Evolutionary conservation across 2,329 filamentous ascomycete genomes (phyloP).

Genomic region (Teratosphaeria destructans): DNA sequence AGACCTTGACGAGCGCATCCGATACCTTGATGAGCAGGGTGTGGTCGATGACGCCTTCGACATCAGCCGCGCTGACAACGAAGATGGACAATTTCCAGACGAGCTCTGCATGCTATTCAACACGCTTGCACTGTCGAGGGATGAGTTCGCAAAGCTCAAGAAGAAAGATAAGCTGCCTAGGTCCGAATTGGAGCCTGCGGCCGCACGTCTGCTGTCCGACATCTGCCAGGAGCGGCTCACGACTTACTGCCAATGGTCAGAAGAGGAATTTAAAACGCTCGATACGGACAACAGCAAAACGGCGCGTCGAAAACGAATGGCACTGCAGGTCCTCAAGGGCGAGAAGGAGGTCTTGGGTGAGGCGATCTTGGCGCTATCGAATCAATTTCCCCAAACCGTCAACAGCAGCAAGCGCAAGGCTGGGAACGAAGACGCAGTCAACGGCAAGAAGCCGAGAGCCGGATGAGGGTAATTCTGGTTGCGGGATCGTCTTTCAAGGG

Average conservation of each 20-base stretch:
- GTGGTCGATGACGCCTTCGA: conserved; percentile 68
- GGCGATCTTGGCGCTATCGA: conserved; percentile 27
- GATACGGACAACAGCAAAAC: background rate
- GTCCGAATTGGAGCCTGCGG: conserved; percentile 19
- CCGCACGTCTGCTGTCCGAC: conserved; percentile 30
- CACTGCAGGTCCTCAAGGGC: conserved; percentile 56
- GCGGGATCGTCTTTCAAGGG: background rate
- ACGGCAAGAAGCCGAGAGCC: background rate
- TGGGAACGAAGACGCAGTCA: background rate
- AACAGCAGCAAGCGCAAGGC: conserved; percentile 1
- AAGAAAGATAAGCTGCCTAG: conserved; percentile 35
- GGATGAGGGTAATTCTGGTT: background rate
- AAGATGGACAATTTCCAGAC: conserved; percentile 29
- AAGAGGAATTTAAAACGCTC: background rate
- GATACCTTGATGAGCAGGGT: conserved; percentile 51
- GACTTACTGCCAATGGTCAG: conserved; percentile 34
- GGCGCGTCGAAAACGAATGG: conserved; percentile 39
- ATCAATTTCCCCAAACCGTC: background rate
- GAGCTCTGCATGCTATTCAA: conserved; percentile 36
- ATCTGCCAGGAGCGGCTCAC: conserved; percentile 31
- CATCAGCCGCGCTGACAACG: conserved; percentile 26
- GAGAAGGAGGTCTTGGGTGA: conserved; percentile 59
- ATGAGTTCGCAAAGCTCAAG: conserved; percentile 32
- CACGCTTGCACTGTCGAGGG: conserved; percentile 31
- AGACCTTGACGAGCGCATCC: conserved; percentile 21